phyloP scores from a whole-genome alignment of 352 stramenopile genomes.

The Globisporangium lucens region DNA sequence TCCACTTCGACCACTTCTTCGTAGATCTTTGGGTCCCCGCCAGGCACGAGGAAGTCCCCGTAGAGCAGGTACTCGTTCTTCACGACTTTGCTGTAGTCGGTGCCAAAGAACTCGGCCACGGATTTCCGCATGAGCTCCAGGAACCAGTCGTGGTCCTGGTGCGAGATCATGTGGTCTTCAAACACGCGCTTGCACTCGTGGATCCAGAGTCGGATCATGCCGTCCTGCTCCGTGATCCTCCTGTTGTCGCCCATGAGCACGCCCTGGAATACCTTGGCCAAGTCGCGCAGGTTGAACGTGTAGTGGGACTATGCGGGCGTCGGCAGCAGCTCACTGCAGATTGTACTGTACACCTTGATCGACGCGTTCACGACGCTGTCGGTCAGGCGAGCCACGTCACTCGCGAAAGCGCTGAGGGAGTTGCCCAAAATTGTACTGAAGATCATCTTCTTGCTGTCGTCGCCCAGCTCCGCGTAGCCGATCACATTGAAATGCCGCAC shows the following conservation, averaged over 20 bases:
- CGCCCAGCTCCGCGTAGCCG: conserved; percentile 87
- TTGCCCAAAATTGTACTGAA: conserved; percentile 92
- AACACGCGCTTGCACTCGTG: conserved; percentile 95
- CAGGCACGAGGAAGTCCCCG: conserved; percentile 78
- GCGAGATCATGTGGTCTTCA: conserved; percentile 91
- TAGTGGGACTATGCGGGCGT: conserved; percentile 95
- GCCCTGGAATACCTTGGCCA: conserved; percentile 93
- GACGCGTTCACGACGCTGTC: conserved; percentile 79
- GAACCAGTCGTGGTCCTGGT: conserved; percentile 92
- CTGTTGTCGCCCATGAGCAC: conserved; percentile 85
- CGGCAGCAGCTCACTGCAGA: conserved; percentile 87
- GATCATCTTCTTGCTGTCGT: conserved; percentile 89
- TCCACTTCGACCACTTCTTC: conserved; percentile 86
- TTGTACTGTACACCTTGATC: conserved; percentile 91
- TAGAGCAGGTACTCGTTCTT: conserved; percentile 73
- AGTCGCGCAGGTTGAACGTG: conserved; percentile 94
- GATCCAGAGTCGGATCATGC: conserved; percentile 88
- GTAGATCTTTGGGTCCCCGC: conserved; percentile 83
- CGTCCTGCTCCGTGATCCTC: conserved; percentile 51
- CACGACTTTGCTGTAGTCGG: conserved; percentile 81
- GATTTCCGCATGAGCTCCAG: conserved; percentile 59
- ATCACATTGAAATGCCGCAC: conserved; percentile 94
- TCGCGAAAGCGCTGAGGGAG: conserved; percentile 60
- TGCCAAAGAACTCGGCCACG: conserved; percentile 72
- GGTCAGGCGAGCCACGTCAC: conserved; percentile 53